These are phyloP conservation scores for Apiospora rasikravindrae DNA, from an alignment of 2,329 filamentous ascomycete species.

Conservation along the genomic window DNA sequence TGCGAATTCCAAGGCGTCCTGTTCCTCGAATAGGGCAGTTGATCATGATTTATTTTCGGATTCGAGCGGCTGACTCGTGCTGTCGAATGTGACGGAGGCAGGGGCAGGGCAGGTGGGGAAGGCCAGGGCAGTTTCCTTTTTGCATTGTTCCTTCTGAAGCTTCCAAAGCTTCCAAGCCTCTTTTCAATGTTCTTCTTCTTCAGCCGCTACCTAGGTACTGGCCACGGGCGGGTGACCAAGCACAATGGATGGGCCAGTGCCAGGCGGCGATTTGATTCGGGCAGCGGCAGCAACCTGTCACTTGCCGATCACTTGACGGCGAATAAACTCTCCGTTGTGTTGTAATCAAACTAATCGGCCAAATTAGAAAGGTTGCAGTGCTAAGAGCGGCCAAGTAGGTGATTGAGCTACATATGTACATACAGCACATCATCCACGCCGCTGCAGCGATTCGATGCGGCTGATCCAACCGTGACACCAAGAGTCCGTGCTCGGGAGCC, in stretches of 20 bases:
- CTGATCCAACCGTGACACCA: constrained; percentile 1
- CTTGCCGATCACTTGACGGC: neutral
- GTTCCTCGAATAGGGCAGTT: neutral
- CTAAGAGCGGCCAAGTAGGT: neutral
- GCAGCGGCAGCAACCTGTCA: neutral
- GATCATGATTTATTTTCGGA: neutral
- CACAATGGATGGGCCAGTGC: neutral
- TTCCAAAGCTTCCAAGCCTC: neutral
- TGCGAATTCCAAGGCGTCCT: neutral
- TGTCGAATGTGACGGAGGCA: neutral
- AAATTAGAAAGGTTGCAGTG: neutral
- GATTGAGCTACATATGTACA: neutral
- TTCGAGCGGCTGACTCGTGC: neutral
- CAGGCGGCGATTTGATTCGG: neutral
- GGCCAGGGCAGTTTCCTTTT: neutral
- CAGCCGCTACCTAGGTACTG: neutral
- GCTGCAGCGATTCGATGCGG: neutral
- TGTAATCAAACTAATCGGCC: neutral
- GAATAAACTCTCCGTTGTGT: neutral
- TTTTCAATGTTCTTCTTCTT: neutral
- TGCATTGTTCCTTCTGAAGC: neutral
- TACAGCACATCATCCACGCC: neutral
- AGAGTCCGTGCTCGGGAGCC: constrained; percentile 4
- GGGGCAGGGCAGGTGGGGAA: neutral
- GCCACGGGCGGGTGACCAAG: too few relatives aligned